Evolutionary conservation across 306 rosid genomes (phyloP), one percentile per base, ranked within the genome.

Genomic region (Corylus americana): DNA sequence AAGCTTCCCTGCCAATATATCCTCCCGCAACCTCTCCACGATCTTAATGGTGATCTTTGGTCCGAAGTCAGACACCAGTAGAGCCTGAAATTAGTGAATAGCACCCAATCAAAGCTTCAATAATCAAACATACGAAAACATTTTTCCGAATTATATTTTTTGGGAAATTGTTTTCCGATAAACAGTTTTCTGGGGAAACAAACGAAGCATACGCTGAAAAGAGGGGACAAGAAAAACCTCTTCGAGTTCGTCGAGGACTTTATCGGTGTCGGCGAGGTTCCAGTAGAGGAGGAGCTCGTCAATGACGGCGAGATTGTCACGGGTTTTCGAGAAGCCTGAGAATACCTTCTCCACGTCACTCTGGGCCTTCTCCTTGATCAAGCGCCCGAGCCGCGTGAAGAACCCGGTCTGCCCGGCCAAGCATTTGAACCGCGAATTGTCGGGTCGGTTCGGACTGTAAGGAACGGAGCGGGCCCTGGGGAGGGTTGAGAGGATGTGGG

Each of bases 231-330:
- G 51, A 35, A 18, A 39, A 76, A 95, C 99, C 99, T 95, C 99
- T 85, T 95, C 98, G 59, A 95, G 98, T 66, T 93, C 92, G 64
- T 95, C 99, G 78, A 95, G 99, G 57, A 95, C 98, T 29, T 86
- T 85, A 44, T 95, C 97, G 2, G 97, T 95, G 45, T 95, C 99
- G 37, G 98, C 91, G 80, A 95, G 97, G 82, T 95, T 91, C 98
- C 98, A 95, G 68, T 91, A 95, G 39, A 95, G 94, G 12, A 95
- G 91, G 39, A 95, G 98, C 92, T 95, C 98, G 45, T 94, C 98
- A 10, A 95, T 76, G 79, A 95, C 96, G 8, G 97, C 94, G 76
- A 95, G 98, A 29, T 95, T 95, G 76, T 78, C 92, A 0, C 99
- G 87, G 3, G 99, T 95, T 80, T 95, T 95, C 5, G 96, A 88